These are phyloP conservation scores for Penicillium oxalicum DNA, from an alignment of 2,329 filamentous ascomycete genomes.

Conservation along the genomic window DNA sequence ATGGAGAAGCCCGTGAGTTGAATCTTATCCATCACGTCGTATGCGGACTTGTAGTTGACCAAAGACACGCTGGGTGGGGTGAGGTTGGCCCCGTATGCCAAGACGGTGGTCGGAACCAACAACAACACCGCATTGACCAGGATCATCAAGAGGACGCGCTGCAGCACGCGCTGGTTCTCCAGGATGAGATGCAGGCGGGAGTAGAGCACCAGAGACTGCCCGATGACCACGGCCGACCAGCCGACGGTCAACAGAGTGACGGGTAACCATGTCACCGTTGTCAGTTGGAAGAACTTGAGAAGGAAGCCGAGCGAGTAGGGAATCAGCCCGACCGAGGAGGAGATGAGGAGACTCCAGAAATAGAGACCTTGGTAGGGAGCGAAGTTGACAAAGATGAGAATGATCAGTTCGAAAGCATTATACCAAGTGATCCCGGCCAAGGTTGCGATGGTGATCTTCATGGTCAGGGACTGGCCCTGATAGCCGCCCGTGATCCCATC, in stretches of 20 bases:
- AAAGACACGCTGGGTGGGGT: slow-evolving; percentile 5
- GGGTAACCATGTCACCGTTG: slow-evolving; percentile 32
- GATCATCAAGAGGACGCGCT: slow-evolving; percentile 43
- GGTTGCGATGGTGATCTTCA: slow-evolving; percentile 41
- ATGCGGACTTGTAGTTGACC: slow-evolving; percentile 29
- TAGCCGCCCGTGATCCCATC: slow-evolving; percentile 37
- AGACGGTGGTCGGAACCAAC: slow-evolving; percentile 42
- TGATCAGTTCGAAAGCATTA: slow-evolving; percentile 45
- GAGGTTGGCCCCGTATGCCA: slow-evolving; percentile 43
- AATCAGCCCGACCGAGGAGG: slow-evolving; percentile 40
- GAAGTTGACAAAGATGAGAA: slow-evolving; percentile 47
- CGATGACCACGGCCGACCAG: slow-evolving; percentile 46
- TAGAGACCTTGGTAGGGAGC: slow-evolving; percentile 43
- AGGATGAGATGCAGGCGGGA: slow-evolving; percentile 47
- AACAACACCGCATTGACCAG: slow-evolving; percentile 40
- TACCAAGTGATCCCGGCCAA: slow-evolving; percentile 47
- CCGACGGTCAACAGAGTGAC: slow-evolving; percentile 42
- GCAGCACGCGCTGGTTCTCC: slow-evolving; percentile 34
- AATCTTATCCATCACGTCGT: slow-evolving; percentile 49
- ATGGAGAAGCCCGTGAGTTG: slow-evolving; percentile 53
- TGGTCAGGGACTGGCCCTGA: slow-evolving; percentile 28
- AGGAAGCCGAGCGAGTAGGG: slow-evolving; percentile 45
- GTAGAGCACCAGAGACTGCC: slow-evolving; percentile 46
- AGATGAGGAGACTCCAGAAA: slow-evolving; percentile 46
- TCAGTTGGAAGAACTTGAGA: slow-evolving; percentile 42